Base-by-base conservation (phyloP, 2,329 filamentous ascomycete genomes). In the Aspergillus floridensis region DNA sequence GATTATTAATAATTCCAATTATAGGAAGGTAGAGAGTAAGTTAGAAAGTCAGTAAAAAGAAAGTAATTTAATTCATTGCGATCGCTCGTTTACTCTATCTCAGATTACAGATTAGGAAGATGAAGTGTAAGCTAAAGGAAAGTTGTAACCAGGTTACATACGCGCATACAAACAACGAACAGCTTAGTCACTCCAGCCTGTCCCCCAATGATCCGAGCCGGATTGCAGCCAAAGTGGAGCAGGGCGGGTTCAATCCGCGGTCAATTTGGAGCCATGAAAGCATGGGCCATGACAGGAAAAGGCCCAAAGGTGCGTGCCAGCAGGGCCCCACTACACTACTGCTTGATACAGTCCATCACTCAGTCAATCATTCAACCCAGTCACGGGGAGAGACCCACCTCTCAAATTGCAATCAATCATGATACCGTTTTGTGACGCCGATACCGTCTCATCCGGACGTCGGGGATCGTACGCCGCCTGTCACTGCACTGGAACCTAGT, bases 261-360 rank as follows among this genome's bases (percentile, higher is more conserved):
- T 44, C 53, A 26, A 21, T 59, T 57, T 54, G 47, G 22, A 46
- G 48, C 49, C 48, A 35, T n/a, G n/a, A 22, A 4, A 65, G 64
- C 64, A 67, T 59, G 61, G 64, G 57, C 65, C 65, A 63, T 59
- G 62, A 66, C 64, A 63, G 65, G 65, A 56, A 57, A 59, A 60
- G 60, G 62, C 64, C 59, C 54, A 61, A 54, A n/a, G 38, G 6
- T 7, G 14, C 16, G 16, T 16, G 14, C 16, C 38, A n/a, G 14
- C 16, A 19, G 26, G 26, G 26, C 26, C 26, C 26, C 26, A 29
- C 26, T 29, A 6, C 26, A 3, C 26, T 29, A 29, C 7, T 29
- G 26, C 26, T 29, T 29, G 26, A 29, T 29, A 29, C 26, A 29
- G 26, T 29, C 26, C 8, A 29, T 29, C 26, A 29, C 7, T 29